Evolutionary conservation across 805 yeast species (phyloP).

Genomic region (Grigorovia jiainica): DNA sequence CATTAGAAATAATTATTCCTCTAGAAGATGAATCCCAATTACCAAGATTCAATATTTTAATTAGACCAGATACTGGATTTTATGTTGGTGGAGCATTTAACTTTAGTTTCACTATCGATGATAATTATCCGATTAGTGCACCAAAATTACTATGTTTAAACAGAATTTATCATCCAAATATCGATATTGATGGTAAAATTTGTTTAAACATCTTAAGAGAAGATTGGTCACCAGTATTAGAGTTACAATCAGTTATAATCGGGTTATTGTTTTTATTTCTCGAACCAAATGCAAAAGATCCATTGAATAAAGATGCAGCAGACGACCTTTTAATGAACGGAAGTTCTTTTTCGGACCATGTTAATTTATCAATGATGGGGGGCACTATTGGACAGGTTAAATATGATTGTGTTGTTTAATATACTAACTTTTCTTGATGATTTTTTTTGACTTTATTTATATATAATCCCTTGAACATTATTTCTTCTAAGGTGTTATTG

Average conservation of each 20-base stretch:
- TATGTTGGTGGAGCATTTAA: constrained; percentile 31
- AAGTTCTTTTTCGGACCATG: constrained; percentile 45
- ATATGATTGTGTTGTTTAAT: constrained; percentile 49
- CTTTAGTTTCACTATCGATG: constrained; percentile 57
- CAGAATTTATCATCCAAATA: constrained; percentile 87
- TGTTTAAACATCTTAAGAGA: constrained; percentile 86
- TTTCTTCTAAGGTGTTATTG: too few species aligned
- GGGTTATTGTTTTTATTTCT: constrained; percentile 79
- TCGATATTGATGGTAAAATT: constrained; percentile 81
- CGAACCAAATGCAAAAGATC: constrained; percentile 89
- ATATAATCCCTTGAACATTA: too few species aligned
- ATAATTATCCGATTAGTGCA: constrained; percentile 83
- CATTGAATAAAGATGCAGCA: constrained; percentile 87
- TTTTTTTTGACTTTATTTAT: too few species aligned
- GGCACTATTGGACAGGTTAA: constrained; percentile 43
- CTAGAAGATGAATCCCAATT: constrained; percentile 3
- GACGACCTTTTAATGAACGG: constrained; percentile 40
- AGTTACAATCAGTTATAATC: constrained; percentile 67
- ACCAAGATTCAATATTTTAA: constrained; percentile 13
- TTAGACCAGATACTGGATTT: constrained; percentile 24
- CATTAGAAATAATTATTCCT: constrained; percentile 5
- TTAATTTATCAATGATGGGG: constrained; percentile 63
- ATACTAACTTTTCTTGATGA: too few species aligned
- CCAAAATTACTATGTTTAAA: constrained; percentile 71
- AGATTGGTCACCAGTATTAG: constrained; percentile 93